Evolutionary conservation across 257 asterid genomes (phyloP), one percentile per base, ranked within the genome.

Genomic region (Capsicum pubescens): DNA sequence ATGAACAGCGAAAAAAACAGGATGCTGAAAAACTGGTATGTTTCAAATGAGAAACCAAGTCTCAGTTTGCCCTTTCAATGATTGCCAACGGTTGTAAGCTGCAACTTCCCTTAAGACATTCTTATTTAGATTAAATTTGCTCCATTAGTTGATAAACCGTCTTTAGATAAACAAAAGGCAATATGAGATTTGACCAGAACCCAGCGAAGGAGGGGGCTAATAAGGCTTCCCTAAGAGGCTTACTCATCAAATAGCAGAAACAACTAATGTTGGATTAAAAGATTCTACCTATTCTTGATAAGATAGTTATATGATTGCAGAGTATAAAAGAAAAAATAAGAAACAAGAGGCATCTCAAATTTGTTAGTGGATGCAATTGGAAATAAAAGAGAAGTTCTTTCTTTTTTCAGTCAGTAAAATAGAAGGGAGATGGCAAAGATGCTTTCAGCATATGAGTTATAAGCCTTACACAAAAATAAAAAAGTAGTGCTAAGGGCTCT

Each of bases 321-420:
- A 35, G 21, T 26, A n/a, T 10, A 32, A 16, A 32, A 64, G 48
- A 21, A 21, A 26, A 71, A n/a, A 46, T 52, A 26, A 21, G 26
- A 14, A 8, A 76, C 64, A 76, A 76, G 64, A 76, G 54, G 81
- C 64, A 52, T 76, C 81, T 26, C 26, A 15, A 76, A 76, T 76
- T 26, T 76, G 48, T 13, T 76, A 26, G 26, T 21, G 48, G 64
- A 76, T 7, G 9, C 48, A 7, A 52, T 13, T 52, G 26, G 9
- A 19, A 76, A 21, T 3, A 76, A 1, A 39, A 36, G 32, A 39
- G 3, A 10, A 21, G 21, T 10, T 1, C 0, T 12, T 0, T 56
- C 7, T 6, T 35, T 0, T 6, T 15, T 8, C 21, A 36, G 8
- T 36, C 44, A 67, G 50, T 7, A 67, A 67, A 36, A 36, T 67